Conservation (phyloP, 2,329 filamentous ascomycete species). For the Basipetospora chlamydospora region DNA sequence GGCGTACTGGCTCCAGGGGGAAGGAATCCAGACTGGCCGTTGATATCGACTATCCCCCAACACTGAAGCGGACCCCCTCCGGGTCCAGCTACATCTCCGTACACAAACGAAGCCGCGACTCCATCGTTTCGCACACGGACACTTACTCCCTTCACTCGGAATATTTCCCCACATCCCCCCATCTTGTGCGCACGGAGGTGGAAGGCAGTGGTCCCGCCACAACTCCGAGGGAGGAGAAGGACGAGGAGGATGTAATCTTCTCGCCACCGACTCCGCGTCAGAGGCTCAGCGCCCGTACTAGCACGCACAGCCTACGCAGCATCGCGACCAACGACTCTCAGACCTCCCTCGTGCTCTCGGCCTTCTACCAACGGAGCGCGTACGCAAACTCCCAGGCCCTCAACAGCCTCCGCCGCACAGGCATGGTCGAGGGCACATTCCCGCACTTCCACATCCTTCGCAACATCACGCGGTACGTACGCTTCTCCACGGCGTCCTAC, state of each 20-base stretch:
- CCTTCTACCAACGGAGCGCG: slow-evolving; percentile 31
- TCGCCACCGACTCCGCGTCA: slow-evolving; percentile 12
- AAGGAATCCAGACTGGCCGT: background rate
- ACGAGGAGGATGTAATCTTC: background rate
- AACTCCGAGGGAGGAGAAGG: background rate
- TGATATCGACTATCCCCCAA: slow-evolving; percentile 2
- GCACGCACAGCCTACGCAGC: slow-evolving; percentile 45
- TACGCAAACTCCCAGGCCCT: slow-evolving; percentile 34
- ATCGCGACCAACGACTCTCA: slow-evolving; percentile 41
- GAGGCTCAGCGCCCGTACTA: slow-evolving; percentile 15
- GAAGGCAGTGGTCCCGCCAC: slow-evolving; percentile 1
- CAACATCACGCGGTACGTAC: slow-evolving; percentile 51
- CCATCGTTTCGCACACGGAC: slow-evolving; percentile 40
- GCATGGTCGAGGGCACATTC: slow-evolving; percentile 42
- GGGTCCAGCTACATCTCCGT: slow-evolving; percentile 32
- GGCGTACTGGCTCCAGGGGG: background rate
- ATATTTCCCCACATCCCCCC: slow-evolving; percentile 9
- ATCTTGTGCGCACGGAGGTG: slow-evolving; percentile 1
- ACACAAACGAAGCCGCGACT: slow-evolving; percentile 36
- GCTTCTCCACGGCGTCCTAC: slow-evolving; percentile 52
- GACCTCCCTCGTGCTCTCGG: slow-evolving; percentile 35
- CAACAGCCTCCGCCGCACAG: slow-evolving; percentile 32
- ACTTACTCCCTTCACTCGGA: slow-evolving; percentile 37
- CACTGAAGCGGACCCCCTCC: slow-evolving; percentile 5
- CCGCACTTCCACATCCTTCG: slow-evolving; percentile 43